Base-by-base conservation (phyloP, 208 protist genomes). In the Crithidia mellificae region DNA sequence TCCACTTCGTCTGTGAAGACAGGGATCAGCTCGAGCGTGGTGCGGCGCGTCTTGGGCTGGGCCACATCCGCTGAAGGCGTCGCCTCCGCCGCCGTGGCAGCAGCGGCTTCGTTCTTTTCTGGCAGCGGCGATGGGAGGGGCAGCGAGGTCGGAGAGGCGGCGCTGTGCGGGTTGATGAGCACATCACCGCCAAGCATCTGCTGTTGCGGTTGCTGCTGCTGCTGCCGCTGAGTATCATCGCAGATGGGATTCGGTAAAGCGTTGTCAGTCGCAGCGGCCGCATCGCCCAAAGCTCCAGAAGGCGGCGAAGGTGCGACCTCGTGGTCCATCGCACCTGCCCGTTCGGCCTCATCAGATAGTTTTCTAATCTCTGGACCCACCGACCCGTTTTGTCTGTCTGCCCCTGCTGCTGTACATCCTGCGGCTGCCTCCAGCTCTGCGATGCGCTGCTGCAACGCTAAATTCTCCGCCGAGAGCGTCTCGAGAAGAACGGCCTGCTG, bases 401-500 rank as follows among this genome's bases (percentile, higher is more conserved):
- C 43, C 14, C 27, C 27, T 0, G 24, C 27, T 15, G 43, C 24
- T 2, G 43, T 29, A 2, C 6, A 11, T 22, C 29, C 9, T 14
- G 46, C 59, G 0, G 63, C 51, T 2, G 49, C 63, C 51, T 68
- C 63, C 49, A 61, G 29, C 14, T 41, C 52, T 20, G 41, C 66
- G 6, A 59, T 29, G 2, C 55, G 65, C 55, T 29, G 30, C 32
- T 50, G 54, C 41, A 71, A 46, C 19, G 0, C 9, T n/a, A 20
- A 19, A 25, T 71, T 71, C 25, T 71, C 65, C 0, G 2, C 44
- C 6, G 25, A n/a, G 11, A 71, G 44, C 24, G 19, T 30, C 44
- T 47, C 65, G 44, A 71, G 41, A 27, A 56, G 22, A n/a, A 39
- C n/a, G 24, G 65, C 65, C 44, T 71, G 65, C 46, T 62, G 44